Conservation (phyloP, 345 rosid species). For the Cardamine occulta region DNA sequence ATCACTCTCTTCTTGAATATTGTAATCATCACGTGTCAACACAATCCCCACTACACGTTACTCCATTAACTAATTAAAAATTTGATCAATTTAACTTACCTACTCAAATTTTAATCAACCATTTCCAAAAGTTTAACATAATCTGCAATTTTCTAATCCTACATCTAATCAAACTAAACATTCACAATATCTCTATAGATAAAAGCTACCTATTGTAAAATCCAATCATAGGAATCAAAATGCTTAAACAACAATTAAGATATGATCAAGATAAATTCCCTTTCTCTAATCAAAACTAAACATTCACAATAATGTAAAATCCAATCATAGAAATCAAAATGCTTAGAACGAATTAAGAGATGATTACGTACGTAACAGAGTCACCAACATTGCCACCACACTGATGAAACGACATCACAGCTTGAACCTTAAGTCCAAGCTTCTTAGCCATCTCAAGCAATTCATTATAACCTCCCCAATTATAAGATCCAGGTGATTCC, state of each 20-base stretch:
- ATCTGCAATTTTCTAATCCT: slow-evolving; percentile 6
- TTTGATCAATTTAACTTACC: too few species aligned
- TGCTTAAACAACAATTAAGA: not conserved
- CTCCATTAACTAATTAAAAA: not conserved
- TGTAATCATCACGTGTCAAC: slow-evolving; percentile 31
- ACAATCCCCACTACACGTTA: slow-evolving; percentile 42
- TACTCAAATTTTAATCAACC: too few species aligned
- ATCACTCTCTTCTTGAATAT: slow-evolving; percentile 36
- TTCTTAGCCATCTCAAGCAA: slow-evolving; percentile 89
- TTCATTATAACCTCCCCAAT: slow-evolving; percentile 95
- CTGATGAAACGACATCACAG: slow-evolving; percentile 99
- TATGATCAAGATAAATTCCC: not conserved
- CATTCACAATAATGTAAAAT: slow-evolving; percentile 12
- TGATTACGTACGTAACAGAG: slow-evolving; percentile 71
- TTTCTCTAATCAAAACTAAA: slow-evolving; percentile 12
- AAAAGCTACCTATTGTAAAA: not conserved
- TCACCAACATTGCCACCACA: slow-evolving; percentile 99
- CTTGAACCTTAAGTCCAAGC: slow-evolving; percentile 92
- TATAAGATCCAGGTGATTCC: slow-evolving; percentile 74
- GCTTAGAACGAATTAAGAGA: not conserved
- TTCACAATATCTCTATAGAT: not conserved
- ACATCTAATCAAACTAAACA: too few species aligned
- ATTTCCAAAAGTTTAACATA: not conserved
- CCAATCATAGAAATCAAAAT: not conserved
- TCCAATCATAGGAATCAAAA: not conserved